Base-by-base conservation (phyloP, 2,329 filamentous ascomycete genomes). In the Dryadomyces sulphureus region DNA sequence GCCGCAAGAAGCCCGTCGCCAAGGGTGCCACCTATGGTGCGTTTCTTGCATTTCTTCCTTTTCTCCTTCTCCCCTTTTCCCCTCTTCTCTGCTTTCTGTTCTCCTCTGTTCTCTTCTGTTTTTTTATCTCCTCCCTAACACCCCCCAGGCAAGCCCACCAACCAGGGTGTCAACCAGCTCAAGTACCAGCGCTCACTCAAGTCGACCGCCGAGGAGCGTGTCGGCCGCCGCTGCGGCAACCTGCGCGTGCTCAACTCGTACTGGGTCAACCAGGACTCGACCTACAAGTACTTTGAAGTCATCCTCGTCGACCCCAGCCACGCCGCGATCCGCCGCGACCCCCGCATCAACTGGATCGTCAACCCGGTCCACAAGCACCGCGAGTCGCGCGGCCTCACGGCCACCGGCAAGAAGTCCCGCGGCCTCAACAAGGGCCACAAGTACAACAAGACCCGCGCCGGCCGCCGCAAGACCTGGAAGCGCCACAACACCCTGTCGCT, bases 241-340 rank as follows among this genome's bases (percentile, higher is more conserved):
- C 74, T 98, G 70, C 88, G 92, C 66, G 92, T 98, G 65, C 84
- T 98, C 65, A 98, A 98, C 85, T 96, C 90, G 55, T 98, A 98
- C 89, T 98, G 93, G 93, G 87, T 98, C 79, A 98, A 98, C 85
- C 88, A 96, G 80, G 92, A 98, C 78, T 95, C 89, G 52, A 98
- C 92, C 73, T 98, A 96, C 86, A 98, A 98, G 81, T 98, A 98
- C 85, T 98, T 80, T 78, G 92, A 98, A 76, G 82, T 96, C 72
- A 96, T 98, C 77, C 86, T 95, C 65, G 90, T 98, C 67, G 92
- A 98, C 77, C 92, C 92, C 68, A 85, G 93, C 77, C 92, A 98
- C 86, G 96, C 96, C 81, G 92, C 92, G 65, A 98, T 98, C 79
- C 92, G 92, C 71, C 86, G 84, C 66, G 92, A 98, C 70, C 76